Evolutionary conservation across 768 basidiomycete genomes (phyloP).

Genomic region (Podaxis sp.): DNA sequence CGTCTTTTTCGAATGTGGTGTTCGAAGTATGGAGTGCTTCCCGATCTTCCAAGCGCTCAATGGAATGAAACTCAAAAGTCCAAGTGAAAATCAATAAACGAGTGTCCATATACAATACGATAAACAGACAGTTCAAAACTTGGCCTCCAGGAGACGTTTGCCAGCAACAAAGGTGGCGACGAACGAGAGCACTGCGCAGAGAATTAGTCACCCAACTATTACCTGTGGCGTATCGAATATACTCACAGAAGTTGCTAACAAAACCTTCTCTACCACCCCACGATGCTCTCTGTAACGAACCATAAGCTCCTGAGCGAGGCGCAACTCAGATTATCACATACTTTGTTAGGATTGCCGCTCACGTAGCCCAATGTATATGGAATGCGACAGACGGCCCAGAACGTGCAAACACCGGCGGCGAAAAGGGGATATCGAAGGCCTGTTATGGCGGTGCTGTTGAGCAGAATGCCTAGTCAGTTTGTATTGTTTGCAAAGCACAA

Average conservation of each 20-base stretch:
- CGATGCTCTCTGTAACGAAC: neutral
- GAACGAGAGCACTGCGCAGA: neutral
- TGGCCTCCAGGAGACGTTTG: constrained; percentile 3
- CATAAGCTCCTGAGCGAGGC: neutral
- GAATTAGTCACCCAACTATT: neutral
- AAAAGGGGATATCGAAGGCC: constrained; percentile 40
- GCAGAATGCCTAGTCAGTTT: neutral
- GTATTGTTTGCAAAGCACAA: neutral
- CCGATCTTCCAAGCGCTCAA: neutral
- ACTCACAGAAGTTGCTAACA: constrained; percentile 1
- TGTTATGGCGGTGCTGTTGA: constrained; percentile 37
- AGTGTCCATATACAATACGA: too few species aligned
- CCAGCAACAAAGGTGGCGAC: neutral
- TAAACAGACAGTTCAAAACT: neutral
- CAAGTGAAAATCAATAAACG: neutral
- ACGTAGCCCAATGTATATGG: constrained; percentile 45
- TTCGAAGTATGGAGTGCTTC: neutral
- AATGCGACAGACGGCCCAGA: constrained; percentile 42
- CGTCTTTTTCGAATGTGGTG: neutral
- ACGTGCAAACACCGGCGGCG: constrained; percentile 33
- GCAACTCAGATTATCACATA: constrained; percentile 11
- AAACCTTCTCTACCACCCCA: neutral
- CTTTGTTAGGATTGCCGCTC: constrained; percentile 41
- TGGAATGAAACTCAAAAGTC: neutral
- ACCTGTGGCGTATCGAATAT: too few species aligned